Percentiles rank a stretch among this genome's conserved stretches.
Conservation (phyloP, 108 stramenopile species). For the Cyclostephanos tholiformis region DNA sequence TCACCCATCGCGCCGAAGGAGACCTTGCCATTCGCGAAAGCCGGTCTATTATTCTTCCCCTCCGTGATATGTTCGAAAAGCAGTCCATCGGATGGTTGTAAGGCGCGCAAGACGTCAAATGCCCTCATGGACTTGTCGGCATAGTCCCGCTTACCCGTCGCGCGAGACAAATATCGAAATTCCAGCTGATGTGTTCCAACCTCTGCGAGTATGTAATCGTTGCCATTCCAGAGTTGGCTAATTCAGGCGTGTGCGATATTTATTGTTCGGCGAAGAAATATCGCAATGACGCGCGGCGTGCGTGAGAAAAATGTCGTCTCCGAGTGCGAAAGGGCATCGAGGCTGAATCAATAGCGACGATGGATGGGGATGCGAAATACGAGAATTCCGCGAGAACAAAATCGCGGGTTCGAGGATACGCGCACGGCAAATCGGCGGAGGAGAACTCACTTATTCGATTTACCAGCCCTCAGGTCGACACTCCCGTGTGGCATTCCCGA, state of each 20-base stretch:
- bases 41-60: conserved; percentile 31
- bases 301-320: no score
- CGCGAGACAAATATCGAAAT: conserved; percentile 81
- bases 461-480: conserved; percentile 44
- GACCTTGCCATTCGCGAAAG: conserved; percentile 56
- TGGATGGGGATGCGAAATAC: no score
- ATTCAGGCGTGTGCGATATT: no score
- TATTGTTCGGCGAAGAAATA: no score
- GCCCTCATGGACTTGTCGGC: conserved; percentile 69
- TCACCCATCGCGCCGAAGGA: conserved; percentile 81
- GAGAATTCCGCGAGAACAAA: no score
- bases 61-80: conserved; percentile 47
- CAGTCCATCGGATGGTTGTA: conserved; percentile 61
- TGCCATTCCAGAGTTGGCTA: conserved; percentile 16
- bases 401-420: no score
- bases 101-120: conserved; percentile 66
- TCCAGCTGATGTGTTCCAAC: conserved; percentile 92
- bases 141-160: conserved; percentile 73
- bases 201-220: conserved; percentile 71
- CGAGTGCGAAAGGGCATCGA: no score
- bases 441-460: conserved; percentile 22
- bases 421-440: no score
- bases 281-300: no score
- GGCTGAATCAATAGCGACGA: no score
- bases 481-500: conserved; percentile 69